phyloP scores from a whole-genome alignment of 73 alveolate genomes.

The Blepharisma japonicum region DNA sequence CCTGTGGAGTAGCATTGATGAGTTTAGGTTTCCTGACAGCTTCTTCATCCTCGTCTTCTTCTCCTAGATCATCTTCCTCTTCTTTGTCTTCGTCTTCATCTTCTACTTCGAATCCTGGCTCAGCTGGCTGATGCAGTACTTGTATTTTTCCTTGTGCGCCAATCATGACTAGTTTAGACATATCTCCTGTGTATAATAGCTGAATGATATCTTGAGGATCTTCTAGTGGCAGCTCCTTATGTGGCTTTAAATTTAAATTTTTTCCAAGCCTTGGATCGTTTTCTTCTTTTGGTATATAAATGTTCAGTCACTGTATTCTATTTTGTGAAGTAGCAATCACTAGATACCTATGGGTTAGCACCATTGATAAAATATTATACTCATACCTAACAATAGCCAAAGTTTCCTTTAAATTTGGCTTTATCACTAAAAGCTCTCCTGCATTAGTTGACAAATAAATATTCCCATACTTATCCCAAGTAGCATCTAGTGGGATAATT shows the following conservation, averaged over 20 bases:
- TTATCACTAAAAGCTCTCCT: slow-evolving; percentile 3
- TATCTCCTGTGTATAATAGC: slow-evolving; percentile 67
- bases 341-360: slow-evolving; percentile 65
- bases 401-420: neutral
- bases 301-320: slow-evolving; percentile 50
- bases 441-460: slow-evolving; percentile 26
- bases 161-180: slow-evolving; percentile 68
- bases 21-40: slow-evolving; percentile 53
- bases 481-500: slow-evolving; percentile 3
- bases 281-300: slow-evolving; percentile 60
- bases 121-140: slow-evolving; percentile 69
- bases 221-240: slow-evolving; percentile 58
- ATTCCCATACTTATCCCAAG: slow-evolving; percentile 28
- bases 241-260: slow-evolving; percentile 46
- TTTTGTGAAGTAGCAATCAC: slow-evolving; percentile 62
- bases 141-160: slow-evolving; percentile 65
- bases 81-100: slow-evolving; percentile 78
- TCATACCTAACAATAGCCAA: slow-evolving; percentile 18
- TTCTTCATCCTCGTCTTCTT: slow-evolving; percentile 47
- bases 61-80: slow-evolving; percentile 52
- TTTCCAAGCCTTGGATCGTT: slow-evolving; percentile 57
- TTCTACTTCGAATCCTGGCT: slow-evolving; percentile 78
- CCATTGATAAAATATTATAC: slow-evolving; percentile 47
- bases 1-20: slow-evolving; percentile 67
- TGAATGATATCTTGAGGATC: slow-evolving; percentile 51